phyloP scores from a whole-genome alignment of 345 rosid species.

The Gossypium sturtianum region DNA sequence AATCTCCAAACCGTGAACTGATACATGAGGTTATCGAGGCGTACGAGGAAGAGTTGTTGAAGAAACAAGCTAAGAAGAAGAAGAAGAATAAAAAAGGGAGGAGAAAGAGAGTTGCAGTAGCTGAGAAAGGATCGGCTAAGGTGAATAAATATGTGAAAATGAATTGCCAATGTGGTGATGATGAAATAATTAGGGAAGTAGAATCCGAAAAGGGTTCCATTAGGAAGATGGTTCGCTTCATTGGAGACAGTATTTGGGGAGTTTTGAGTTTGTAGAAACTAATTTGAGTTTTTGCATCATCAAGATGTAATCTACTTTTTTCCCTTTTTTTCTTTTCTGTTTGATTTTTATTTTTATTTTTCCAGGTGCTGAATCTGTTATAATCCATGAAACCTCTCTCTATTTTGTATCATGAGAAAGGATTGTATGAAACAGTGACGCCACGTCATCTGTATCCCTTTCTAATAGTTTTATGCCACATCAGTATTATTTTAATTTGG shows the following conservation, averaged over 20 bases:
- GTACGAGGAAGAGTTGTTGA: conserved; percentile 47
- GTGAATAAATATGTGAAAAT: neutral
- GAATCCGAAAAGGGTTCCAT: conserved; percentile 27
- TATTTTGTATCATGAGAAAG: neutral
- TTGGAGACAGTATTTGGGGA: conserved; percentile 33
- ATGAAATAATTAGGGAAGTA: neutral
- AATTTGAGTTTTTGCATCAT: neutral
- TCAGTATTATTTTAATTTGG: too few relatives aligned
- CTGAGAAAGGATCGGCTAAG: neutral
- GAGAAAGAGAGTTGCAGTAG: conserved; percentile 15
- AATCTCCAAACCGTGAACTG: conserved; percentile 64
- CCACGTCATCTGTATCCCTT: too few relatives aligned
- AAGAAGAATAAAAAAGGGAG: conserved; percentile 17
- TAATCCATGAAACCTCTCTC: neutral
- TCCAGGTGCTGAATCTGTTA: neutral
- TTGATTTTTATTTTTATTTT: neutral
- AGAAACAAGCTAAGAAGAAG: conserved; percentile 25
- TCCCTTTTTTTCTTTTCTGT: neutral
- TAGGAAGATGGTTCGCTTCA: conserved; percentile 28
- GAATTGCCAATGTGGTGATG: neutral
- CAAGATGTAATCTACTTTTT: neutral
- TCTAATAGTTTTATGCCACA: too few relatives aligned
- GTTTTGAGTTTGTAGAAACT: neutral
- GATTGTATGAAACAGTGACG: too few relatives aligned
- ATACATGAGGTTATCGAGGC: conserved; percentile 77